These are phyloP conservation scores for Neurospora terricola DNA, from an alignment of 495 filamentous ascomycete species.

Conservation along the genomic window DNA sequence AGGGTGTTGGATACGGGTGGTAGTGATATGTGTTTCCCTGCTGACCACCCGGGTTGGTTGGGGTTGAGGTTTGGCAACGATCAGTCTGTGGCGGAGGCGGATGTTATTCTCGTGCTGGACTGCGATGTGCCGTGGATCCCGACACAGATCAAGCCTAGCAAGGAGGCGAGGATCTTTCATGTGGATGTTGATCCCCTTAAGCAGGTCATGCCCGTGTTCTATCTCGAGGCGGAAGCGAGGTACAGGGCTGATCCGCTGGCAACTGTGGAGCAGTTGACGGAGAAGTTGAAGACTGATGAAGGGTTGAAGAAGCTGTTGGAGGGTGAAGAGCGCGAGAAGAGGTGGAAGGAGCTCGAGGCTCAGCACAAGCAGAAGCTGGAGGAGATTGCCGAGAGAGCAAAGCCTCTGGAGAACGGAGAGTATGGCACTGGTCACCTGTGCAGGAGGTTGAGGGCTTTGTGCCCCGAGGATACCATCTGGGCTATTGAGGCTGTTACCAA, in stretches of 20 bases:
- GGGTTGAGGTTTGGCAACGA: slow-evolving; percentile 72
- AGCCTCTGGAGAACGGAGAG: slow-evolving; percentile 48
- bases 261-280: slow-evolving; percentile 61
- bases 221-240: slow-evolving; percentile 60
- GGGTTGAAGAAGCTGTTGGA: slow-evolving; percentile 34
- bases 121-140: slow-evolving; percentile 67
- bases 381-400: slow-evolving; percentile 46
- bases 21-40: slow-evolving; percentile 93
- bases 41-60: slow-evolving; percentile 59
- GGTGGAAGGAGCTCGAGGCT: slow-evolving; percentile 47
- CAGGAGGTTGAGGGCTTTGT: slow-evolving; percentile 48
- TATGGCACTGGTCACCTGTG: slow-evolving; percentile 66
- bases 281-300: slow-evolving; percentile 39
- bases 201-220: slow-evolving; percentile 77
- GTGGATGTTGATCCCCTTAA: slow-evolving; percentile 83
- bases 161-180: slow-evolving; percentile 63
- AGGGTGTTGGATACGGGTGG: slow-evolving; percentile 83
- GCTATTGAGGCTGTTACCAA: slow-evolving; percentile 85
- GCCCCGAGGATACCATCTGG: slow-evolving; percentile 72
- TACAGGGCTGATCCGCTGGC: slow-evolving; percentile 69
- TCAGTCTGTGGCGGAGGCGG: slow-evolving; percentile 61
- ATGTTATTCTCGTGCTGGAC: slow-evolving; percentile 78
- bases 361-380: slow-evolving; percentile 51
- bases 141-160: slow-evolving; percentile 47
- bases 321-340: slow-evolving; percentile 33